Evolutionary conservation across 371 early-diverging fungal species (phyloP).

Genomic region (Apophysomyces sp.): DNA sequence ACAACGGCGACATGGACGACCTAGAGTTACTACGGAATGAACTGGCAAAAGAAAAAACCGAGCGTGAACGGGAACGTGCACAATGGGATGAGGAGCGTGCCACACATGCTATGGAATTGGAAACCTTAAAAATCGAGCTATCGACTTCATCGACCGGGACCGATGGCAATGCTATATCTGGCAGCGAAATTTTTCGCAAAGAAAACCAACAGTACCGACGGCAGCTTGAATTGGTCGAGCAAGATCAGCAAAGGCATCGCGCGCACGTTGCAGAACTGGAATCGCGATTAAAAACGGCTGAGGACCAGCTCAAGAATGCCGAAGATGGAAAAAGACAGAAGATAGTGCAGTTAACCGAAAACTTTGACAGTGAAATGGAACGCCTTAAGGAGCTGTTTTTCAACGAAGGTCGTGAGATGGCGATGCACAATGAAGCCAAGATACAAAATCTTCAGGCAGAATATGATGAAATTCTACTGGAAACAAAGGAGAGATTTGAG

Average conservation of each 20-base stretch:
- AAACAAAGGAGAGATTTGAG: constrained; percentile 27
- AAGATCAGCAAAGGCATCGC: constrained; percentile 14
- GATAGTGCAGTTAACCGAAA: not conserved
- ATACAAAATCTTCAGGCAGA: constrained; percentile 29
- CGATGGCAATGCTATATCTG: not conserved
- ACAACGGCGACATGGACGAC: constrained; percentile 11
- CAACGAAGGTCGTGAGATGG: constrained; percentile 18
- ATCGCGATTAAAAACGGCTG: constrained; percentile 2
- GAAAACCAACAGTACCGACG: not conserved
- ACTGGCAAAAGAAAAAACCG: constrained; percentile 11
- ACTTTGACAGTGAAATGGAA: constrained; percentile 7
- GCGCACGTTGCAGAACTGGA: constrained; percentile 31
- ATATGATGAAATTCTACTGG: constrained; percentile 21
- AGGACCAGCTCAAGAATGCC: not conserved
- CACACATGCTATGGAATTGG: not conserved
- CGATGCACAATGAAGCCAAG: constrained; percentile 29
- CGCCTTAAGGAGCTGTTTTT: constrained; percentile 16
- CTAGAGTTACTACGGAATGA: constrained; percentile 10
- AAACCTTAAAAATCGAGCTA: not conserved
- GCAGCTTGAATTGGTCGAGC: not conserved
- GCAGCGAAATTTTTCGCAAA: not conserved
- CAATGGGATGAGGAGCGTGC: constrained; percentile 5
- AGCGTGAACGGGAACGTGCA: not conserved
- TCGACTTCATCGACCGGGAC: not conserved
- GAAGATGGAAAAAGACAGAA: constrained; percentile 2